phyloP scores from a whole-genome alignment of 441 rosid genomes.

The Jatropha multifida region DNA sequence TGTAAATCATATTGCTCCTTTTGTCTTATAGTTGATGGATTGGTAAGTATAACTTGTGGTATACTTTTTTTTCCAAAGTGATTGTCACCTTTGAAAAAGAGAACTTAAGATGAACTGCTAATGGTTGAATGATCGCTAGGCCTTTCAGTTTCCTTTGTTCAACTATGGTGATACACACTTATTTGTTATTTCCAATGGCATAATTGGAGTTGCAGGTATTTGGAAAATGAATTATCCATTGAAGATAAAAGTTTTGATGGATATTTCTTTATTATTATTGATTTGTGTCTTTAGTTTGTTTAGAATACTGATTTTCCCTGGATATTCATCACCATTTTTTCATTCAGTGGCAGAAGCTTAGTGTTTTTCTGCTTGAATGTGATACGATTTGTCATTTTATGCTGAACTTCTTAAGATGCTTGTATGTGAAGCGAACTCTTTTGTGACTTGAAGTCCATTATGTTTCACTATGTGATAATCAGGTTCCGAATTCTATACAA shows the following conservation, averaged over 20 bases:
- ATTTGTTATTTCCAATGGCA: not conserved
- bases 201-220: not conserved
- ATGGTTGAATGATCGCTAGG: constrained; percentile 4
- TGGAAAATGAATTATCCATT: not conserved
- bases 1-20: not conserved
- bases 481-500: constrained; percentile 88
- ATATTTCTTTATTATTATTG: not conserved
- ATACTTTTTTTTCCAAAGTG: constrained; percentile 1
- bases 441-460: not conserved
- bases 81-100: not conserved
- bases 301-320: not conserved
- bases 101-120: not conserved
- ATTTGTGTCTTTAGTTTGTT: not conserved
- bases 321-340: not conserved
- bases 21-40: not conserved
- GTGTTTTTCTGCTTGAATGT: not conserved
- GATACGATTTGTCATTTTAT: not conserved
- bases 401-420: not conserved
- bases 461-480: constrained; percentile 30
- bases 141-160: constrained; percentile 3
- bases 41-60: not conserved
- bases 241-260: constrained; percentile 1
- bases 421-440: constrained; percentile 15
- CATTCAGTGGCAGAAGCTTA: not conserved
- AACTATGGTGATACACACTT: not conserved